phyloP scores from a whole-genome alignment of 192 early-diverging fungal genomes.

The Coemansia reversa region DNA sequence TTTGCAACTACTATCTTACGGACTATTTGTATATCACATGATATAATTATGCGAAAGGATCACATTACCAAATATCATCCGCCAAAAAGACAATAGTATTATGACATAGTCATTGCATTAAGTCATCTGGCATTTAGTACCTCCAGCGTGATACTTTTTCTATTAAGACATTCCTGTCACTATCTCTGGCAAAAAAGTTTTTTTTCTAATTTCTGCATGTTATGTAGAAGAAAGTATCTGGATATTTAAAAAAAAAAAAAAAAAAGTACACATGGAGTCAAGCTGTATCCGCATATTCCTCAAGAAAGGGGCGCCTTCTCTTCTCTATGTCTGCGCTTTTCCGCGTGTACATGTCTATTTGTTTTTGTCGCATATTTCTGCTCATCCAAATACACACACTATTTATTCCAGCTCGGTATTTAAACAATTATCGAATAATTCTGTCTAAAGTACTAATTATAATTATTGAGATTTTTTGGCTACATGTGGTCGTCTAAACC shows the following conservation, averaged over 20 bases:
- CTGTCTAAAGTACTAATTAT: neutral
- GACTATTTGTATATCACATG: neutral
- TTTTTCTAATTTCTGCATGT: neutral
- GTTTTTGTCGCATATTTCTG: neutral
- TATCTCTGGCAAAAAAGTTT: neutral
- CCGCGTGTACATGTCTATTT: neutral
- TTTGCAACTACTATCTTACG: neutral
- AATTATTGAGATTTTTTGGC: neutral
- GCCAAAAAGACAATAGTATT: neutral
- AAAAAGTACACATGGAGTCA: too few species aligned
- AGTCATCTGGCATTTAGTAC: neutral
- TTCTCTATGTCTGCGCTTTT: neutral
- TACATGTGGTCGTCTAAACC: neutral
- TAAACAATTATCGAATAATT: neutral
- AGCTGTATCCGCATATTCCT: neutral
- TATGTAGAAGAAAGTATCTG: neutral
- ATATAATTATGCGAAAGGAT: neutral
- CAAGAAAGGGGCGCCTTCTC: neutral
- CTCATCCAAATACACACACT: neutral
- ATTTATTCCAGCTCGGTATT: neutral
- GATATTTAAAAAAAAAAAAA: too few species aligned
- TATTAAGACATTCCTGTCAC: neutral
- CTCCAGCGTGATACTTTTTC: neutral
- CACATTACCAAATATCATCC: neutral
- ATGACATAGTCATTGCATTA: neutral